Evolutionary conservation across 371 early-diverging fungal genomes (phyloP), one percentile per base, ranked within the genome.

Genomic region (Mucor velutinosus): DNA sequence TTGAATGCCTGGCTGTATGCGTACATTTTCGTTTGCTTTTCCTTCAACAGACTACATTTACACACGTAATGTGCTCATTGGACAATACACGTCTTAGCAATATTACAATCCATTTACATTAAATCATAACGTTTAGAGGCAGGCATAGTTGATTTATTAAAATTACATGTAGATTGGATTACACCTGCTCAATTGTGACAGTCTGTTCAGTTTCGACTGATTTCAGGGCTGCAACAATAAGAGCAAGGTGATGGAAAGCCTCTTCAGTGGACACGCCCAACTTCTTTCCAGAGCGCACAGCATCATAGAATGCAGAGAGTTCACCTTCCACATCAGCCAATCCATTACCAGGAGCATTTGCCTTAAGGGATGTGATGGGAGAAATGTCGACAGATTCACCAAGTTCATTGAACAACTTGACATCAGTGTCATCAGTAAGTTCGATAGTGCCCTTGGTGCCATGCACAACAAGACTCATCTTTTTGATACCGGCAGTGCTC

Each of bases 261-360:
- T 81, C 81, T 21, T 80, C 81, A 4, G 65, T 64, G 12, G 75
- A 60, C 3, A 84, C 71, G 32, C 71, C 78, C 7, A 84, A 59
- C 30, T 47, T 43, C 7, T 66, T 76, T 21, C 64, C 67, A 27
- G 69, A 29, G 19, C 80, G 75, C 11, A 84, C 47, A 17, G 66
- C 75, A 25, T 76, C 41, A 57, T 79, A 77, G 27, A 84, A 60
- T 30, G 78, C 76, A 62, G 68, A 58, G 15, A 84, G 39, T 51
- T 81, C 84, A 12, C 78, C 84, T 59, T 84, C 84, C 7, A 84
- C 81, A 68, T 84, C 84, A 19, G 69, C 62, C 12, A 79, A 69
- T 19, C 72, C 79, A 33, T 69, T 62, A n/a, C 73, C 60, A 15
- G 70, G 67, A 12, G 70, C 67, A 15, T 65, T 62, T 17, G 73